phyloP scores from a whole-genome alignment of 352 stramenopile genomes.

The Thraustochytrium sp. region DNA sequence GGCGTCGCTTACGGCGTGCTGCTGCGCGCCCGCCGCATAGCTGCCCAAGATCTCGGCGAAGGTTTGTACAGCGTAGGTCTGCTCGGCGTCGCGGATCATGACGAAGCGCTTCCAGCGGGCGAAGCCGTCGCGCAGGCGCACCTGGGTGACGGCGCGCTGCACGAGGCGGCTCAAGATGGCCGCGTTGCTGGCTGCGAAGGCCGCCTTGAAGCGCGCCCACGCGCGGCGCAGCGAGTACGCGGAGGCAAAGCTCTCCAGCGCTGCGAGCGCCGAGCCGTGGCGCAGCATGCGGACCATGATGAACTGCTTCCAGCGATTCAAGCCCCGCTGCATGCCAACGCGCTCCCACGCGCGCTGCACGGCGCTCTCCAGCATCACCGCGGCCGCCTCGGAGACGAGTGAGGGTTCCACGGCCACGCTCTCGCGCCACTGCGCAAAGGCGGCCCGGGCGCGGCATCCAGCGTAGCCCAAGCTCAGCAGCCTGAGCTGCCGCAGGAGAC shows the following conservation, averaged over 20 bases:
- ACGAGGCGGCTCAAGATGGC: background rate
- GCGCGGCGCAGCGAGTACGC: background rate
- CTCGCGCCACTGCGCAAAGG: background rate
- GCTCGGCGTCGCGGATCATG: background rate
- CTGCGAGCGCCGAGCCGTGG: background rate
- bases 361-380: background rate
- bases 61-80: background rate
- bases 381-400: too few relatives aligned
- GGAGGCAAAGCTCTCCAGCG: background rate
- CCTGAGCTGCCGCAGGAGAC: background rate
- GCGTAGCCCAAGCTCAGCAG: background rate
- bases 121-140: background rate
- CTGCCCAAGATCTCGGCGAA: background rate
- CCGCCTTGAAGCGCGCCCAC: background rate
- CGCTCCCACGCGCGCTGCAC: background rate
- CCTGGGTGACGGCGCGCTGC: background rate
- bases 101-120: background rate
- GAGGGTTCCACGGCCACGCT: too few relatives aligned
- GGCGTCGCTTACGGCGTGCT: background rate
- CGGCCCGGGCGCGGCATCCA: background rate
- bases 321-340: background rate
- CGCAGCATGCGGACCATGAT: background rate
- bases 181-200: background rate
- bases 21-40: background rate
- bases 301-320: slow-evolving; percentile 22